Percentiles rank a stretch among this genome's conserved stretches.
Conservation (phyloP, 176 grass and related monocot species). For the Cenchrus americanus region DNA sequence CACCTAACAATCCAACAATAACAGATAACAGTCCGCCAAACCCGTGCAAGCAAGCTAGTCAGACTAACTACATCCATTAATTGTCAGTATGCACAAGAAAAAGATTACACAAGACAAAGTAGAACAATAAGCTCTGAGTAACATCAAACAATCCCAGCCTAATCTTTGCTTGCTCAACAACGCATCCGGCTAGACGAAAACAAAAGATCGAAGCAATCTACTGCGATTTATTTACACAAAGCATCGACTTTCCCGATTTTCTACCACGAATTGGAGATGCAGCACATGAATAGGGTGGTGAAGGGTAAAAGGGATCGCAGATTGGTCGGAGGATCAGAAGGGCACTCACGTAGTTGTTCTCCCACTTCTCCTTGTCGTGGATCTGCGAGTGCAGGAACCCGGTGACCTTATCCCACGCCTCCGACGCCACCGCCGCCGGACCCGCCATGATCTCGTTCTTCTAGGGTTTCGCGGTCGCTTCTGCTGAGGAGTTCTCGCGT, state of each 20-base stretch:
- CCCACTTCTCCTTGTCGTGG: conserved; percentile 51
- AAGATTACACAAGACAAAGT: background rate
- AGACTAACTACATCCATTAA: background rate
- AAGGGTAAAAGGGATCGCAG: too few species aligned
- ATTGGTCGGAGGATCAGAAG: too few species aligned
- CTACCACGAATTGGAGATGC: background rate
- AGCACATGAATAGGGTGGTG: background rate
- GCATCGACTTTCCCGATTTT: too few species aligned
- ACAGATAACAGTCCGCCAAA: background rate
- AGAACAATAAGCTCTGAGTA: background rate
- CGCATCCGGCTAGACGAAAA: background rate
- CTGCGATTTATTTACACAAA: background rate
- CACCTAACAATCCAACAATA: background rate
- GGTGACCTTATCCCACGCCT: conserved; percentile 35
- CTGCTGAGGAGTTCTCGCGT: background rate
- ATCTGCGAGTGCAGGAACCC: conserved; percentile 51
- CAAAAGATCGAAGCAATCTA: background rate
- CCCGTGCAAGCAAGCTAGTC: background rate
- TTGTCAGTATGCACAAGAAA: background rate
- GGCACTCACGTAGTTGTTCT: conserved; percentile 39
- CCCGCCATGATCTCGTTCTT: conserved; percentile 9
- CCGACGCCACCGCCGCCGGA: conserved; percentile 25
- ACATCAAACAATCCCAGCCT: background rate
- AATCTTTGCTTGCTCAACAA: background rate
- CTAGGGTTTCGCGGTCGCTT: conserved; percentile 40